Conservation (phyloP, 1,284 basidiomycete genomes). For the Macrocystidia cucumis region DNA sequence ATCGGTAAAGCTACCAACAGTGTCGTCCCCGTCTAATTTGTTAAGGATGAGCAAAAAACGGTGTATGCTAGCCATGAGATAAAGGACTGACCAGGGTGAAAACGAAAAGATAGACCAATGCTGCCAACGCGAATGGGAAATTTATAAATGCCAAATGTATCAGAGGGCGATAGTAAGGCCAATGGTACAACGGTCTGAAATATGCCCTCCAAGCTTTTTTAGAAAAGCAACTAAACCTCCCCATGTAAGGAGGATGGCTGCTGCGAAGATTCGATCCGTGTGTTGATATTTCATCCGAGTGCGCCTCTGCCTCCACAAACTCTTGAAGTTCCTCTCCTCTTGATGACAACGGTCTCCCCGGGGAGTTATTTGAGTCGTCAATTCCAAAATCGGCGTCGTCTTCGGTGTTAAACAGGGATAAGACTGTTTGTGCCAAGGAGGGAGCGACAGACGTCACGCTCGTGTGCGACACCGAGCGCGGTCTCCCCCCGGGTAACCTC, state of each 20-base stretch:
- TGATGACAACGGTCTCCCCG: conserved; percentile 7
- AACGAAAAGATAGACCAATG: conserved; percentile 70
- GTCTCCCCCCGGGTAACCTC: conserved; percentile 20
- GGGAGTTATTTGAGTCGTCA: conserved; percentile 11
- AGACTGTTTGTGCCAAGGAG: conserved; percentile 57
- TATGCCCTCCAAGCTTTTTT: conserved; percentile 40
- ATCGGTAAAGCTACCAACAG: conserved; percentile 67
- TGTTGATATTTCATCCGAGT: conserved; percentile 9
- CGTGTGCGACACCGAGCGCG: conserved; percentile 47
- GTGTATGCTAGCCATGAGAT: too few relatives aligned
- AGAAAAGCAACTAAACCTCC: conserved; percentile 26
- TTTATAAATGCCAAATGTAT: conserved; percentile 65
- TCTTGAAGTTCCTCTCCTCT: conserved; percentile 1
- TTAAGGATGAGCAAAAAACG: conserved; percentile 6
- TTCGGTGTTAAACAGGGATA: conserved; percentile 47
- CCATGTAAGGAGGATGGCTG: too few relatives aligned
- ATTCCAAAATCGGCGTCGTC: conserved; percentile 17
- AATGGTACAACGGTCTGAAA: conserved; percentile 48
- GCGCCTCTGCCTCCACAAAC: conserved; percentile 15
- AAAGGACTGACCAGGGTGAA: conserved; percentile 59
- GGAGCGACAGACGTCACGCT: conserved; percentile 47
- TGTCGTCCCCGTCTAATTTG: conserved; percentile 58
- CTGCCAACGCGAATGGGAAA: conserved; percentile 64
- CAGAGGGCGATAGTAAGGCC: conserved; percentile 52
- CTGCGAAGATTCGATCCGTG: conserved; percentile 9